Evolutionary conservation across 2,329 filamentous ascomycete species (phyloP).

Genomic region (Scolecobasidium constrictum): DNA sequence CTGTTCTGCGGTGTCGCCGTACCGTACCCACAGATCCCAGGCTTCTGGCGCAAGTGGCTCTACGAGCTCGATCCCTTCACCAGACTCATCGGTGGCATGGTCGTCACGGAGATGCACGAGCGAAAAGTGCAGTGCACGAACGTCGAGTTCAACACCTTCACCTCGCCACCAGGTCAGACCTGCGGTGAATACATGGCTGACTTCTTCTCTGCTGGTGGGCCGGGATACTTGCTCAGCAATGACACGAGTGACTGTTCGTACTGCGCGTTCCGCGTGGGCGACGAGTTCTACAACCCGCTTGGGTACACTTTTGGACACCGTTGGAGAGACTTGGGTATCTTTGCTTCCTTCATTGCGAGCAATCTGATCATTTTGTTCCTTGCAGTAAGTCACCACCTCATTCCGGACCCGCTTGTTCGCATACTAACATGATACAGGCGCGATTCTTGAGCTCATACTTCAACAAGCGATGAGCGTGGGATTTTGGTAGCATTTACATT

Average conservation of each 20-base stretch:
- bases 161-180: conserved; percentile 50
- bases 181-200: conserved; percentile 66
- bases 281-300: conserved; percentile 66
- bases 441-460: conserved; percentile 37
- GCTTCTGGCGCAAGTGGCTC: conserved; percentile 70
- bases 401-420: neutral
- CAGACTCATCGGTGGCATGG: conserved; percentile 67
- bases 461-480: conserved; percentile 18
- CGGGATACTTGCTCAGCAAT: conserved; percentile 61
- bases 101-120: conserved; percentile 64
- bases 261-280: conserved; percentile 69
- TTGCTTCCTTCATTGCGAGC: conserved; percentile 61
- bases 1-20: conserved; percentile 85
- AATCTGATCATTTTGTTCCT: conserved; percentile 59
- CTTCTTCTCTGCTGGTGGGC: conserved; percentile 58
- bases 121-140: conserved; percentile 49
- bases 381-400: conserved; percentile 31
- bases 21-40: conserved; percentile 64
- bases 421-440: conserved; percentile 17
- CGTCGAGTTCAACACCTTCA: conserved; percentile 57
- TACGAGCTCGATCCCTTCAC: conserved; percentile 80
- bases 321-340: conserved; percentile 79
- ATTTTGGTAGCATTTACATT: no score
- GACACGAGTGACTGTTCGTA: conserved; percentile 61
- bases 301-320: conserved; percentile 55